A percentile compares a stretch with the other conserved stretches of the same genome.
Evolutionary conservation across 352 stramenopile species (phyloP).

Genomic region (Peronospora tabacina): DNA sequence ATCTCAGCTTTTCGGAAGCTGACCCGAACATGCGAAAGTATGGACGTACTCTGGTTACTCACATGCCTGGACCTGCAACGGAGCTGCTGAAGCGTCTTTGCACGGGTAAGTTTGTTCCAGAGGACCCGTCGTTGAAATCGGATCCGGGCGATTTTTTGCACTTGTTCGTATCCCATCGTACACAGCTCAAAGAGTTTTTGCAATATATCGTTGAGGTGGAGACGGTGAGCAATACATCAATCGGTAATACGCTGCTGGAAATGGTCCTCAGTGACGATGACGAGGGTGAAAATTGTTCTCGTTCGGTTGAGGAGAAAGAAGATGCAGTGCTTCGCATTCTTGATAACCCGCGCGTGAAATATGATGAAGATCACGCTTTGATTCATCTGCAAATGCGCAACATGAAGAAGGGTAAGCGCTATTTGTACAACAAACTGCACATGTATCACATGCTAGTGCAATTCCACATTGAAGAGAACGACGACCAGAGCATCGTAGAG

Average conservation of each 20-base stretch:
- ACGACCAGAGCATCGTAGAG: conserved; percentile 85
- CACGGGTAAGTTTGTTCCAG: conserved; percentile 71
- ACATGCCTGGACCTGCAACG: conserved; percentile 82
- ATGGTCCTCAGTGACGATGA: conserved; percentile 80
- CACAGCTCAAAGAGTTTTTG: conserved; percentile 82
- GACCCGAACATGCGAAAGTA: conserved; percentile 85
- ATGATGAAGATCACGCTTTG: conserved; percentile 90
- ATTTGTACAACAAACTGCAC: conserved; percentile 91
- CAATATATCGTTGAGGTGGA: conserved; percentile 87
- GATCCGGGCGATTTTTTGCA: conserved; percentile 87
- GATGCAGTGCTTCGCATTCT: conserved; percentile 83
- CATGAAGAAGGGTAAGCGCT: conserved; percentile 90
- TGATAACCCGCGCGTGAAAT: conserved; percentile 85
- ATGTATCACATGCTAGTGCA: conserved; percentile 93
- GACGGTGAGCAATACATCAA: conserved; percentile 82
- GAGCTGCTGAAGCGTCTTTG: conserved; percentile 87
- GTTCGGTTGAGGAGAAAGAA: conserved; percentile 59
- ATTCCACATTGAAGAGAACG: conserved; percentile 89
- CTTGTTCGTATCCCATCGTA: conserved; percentile 88
- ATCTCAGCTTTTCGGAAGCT: conserved; percentile 76
- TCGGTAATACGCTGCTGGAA: conserved; percentile 85
- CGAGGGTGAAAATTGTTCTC: conserved; percentile 20
- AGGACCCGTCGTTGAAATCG: conserved; percentile 55
- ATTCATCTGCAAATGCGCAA: conserved; percentile 89
- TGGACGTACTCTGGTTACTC: conserved; percentile 82